Conservation (phyloP, 768 basidiomycete species). For the Pleurotus cornucopiae region DNA sequence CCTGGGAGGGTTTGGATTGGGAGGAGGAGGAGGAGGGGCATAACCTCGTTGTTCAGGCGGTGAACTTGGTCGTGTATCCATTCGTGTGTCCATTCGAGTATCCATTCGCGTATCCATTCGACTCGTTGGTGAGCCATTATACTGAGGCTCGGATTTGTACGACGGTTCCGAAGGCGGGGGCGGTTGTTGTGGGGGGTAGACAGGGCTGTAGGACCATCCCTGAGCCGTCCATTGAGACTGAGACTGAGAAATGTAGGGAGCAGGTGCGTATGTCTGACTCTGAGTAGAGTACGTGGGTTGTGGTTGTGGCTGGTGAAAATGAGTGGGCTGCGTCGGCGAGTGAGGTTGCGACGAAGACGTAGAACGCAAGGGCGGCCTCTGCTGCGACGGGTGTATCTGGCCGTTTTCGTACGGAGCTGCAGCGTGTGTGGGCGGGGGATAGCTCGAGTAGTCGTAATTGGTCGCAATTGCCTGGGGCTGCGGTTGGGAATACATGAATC, state of each 20-base stretch:
- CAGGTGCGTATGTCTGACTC: conserved; percentile 4
- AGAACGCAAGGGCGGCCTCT: conserved; percentile 9
- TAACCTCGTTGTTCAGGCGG: conserved; percentile 1
- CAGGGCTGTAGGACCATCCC: conserved; percentile 3
- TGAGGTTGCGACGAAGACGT: conserved; percentile 8
- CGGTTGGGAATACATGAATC: conserved; percentile 13
- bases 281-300: conserved; percentile 1
- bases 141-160: not conserved
- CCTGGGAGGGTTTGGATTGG: not conserved
- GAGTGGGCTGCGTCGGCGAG: conserved; percentile 9
- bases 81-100: not conserved
- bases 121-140: not conserved
- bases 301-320: conserved; percentile 7
- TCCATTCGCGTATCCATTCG: not conserved
- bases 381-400: conserved; percentile 6
- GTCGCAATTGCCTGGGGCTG: conserved; percentile 5
- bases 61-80: not conserved
- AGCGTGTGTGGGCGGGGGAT: conserved; percentile 5
- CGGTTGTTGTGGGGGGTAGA: not conserved
- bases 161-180: conserved; percentile 1
- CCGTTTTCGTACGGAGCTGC: conserved; percentile 8
- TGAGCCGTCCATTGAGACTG: conserved; percentile 7
- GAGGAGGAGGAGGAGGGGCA: not conserved
- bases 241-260: conserved; percentile 8
- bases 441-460: conserved; percentile 12